Base-by-base conservation (phyloP, 768 basidiomycete genomes). In the Termitomyces eurrhizus region DNA sequence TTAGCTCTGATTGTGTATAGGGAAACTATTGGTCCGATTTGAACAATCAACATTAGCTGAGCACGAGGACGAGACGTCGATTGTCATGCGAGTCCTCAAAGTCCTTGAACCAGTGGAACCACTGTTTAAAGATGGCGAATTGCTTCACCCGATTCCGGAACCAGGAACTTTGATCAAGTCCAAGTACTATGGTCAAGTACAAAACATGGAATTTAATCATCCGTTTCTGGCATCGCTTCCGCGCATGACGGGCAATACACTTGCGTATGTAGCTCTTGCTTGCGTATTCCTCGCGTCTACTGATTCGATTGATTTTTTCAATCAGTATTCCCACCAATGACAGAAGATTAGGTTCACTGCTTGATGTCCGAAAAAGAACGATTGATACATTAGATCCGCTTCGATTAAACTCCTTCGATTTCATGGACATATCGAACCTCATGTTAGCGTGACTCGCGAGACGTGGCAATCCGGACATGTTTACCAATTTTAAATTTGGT, bases 361-460 rank as follows among this genome's bases (percentile, higher is more conserved):
- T 21, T 13, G 4, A 12, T 13, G 3, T 5, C 26, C 6, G 14
- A 8, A 14, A 13, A 48, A 51, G 18, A 11, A 5, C 4, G 0
- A 52, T 39, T 9, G 6, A 37, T 11, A 53, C 37, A 12, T 8
- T 53, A 13, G 3, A 53, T 26, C 52, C 37, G 26, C 13, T 8
- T 16, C 14, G 13, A 4, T 6, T 53, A 37, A 36, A 37, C 14
- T 8, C 36, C 8, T 52, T 7, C 0, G 51, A 52, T 7, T 37
- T 16, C 18, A 24, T 37, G 36, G 1, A 8, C 4, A 5, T 37
- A 1, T 37, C 51, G 3, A 24, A 24, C 13, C 7, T 9, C 12
- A 14, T 0, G 0, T 0, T 1, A 3, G 3, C 26, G 0, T 14
- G 6, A 4, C 0, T 54, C 1, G 7, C 7, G 24, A 8, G 26